Evolutionary conservation across 345 rosid genomes (phyloP).

Genomic region (Brassica juncea): DNA sequence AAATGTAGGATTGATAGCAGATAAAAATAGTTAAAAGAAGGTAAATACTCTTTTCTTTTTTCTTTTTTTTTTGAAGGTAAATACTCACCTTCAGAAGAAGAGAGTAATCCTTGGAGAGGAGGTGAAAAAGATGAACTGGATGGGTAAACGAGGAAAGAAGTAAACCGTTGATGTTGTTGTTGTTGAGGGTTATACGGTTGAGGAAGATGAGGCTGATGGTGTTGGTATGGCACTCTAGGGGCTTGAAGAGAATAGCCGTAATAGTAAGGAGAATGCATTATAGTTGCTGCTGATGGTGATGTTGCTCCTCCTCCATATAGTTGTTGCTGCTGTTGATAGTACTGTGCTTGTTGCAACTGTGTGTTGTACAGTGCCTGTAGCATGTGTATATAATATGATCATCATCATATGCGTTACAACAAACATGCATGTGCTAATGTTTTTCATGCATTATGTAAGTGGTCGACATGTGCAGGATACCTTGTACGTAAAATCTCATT

Average conservation of each 20-base stretch:
- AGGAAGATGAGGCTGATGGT: constrained; percentile 46
- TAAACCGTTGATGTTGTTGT: constrained; percentile 54
- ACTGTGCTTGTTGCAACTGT: constrained; percentile 65
- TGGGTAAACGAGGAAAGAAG: constrained; percentile 44
- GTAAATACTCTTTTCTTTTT: constrained; percentile 1
- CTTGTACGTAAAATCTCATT: constrained; percentile 31
- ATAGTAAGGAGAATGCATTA: constrained; percentile 56
- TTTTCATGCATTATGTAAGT: constrained; percentile 33
- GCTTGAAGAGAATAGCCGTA: constrained; percentile 70
- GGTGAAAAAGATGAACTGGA: constrained; percentile 33
- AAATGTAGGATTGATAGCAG: not conserved
- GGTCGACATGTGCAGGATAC: constrained; percentile 35
- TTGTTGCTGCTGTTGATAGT: constrained; percentile 55
- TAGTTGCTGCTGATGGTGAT: constrained; percentile 44
- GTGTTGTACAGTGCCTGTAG: constrained; percentile 58
- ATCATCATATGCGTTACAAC: constrained; percentile 10
- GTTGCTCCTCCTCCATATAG: constrained; percentile 46
- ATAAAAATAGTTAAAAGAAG: not conserved
- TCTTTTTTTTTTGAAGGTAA: not conserved
- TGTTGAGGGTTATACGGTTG: constrained; percentile 47
- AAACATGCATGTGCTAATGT: constrained; percentile 38
- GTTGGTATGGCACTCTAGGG: constrained; percentile 52
- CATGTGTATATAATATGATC: constrained; percentile 15
- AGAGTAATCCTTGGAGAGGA: constrained; percentile 32
- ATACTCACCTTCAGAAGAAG: constrained; percentile 53